These are phyloP conservation scores for Mortierella sp. DNA, from an alignment of 371 early-diverging fungal genomes.

Conservation along the genomic window DNA sequence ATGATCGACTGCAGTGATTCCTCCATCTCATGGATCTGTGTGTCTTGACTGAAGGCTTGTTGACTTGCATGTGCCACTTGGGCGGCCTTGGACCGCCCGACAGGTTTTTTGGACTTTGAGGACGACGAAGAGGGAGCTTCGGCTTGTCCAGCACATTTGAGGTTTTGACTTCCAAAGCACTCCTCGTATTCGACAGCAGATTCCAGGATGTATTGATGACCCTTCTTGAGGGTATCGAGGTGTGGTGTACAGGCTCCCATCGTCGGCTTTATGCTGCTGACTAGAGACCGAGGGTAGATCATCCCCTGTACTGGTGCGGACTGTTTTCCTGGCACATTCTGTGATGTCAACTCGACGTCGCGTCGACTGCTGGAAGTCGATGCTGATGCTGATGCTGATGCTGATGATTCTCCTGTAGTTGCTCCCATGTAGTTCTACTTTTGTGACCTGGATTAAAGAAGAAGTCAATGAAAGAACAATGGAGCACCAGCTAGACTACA, in stretches of 20 bases:
- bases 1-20: slow-evolving; percentile 12
- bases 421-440: too few species aligned
- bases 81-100: slow-evolving; percentile 21
- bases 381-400: too few species aligned
- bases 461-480: too few species aligned
- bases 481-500: too few species aligned
- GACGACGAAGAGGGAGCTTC: slow-evolving; percentile 9
- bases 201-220: slow-evolving; percentile 31
- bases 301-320: background rate
- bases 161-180: slow-evolving; percentile 11
- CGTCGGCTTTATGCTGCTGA: slow-evolving; percentile 25
- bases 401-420: too few species aligned
- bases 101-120: slow-evolving; percentile 13
- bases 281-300: slow-evolving; percentile 24
- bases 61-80: slow-evolving; percentile 17
- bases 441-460: too few species aligned
- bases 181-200: slow-evolving; percentile 45
- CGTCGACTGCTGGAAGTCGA: too few species aligned
- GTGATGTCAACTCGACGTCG: too few species aligned
- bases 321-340: background rate
- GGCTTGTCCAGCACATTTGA: slow-evolving; percentile 21
- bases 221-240: slow-evolving; percentile 25
- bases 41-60: slow-evolving; percentile 39
- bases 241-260: slow-evolving; percentile 27
- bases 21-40: slow-evolving; percentile 38